phyloP scores from a whole-genome alignment of 2,329 filamentous ascomycete species.

The Aspergillus uvarum region DNA sequence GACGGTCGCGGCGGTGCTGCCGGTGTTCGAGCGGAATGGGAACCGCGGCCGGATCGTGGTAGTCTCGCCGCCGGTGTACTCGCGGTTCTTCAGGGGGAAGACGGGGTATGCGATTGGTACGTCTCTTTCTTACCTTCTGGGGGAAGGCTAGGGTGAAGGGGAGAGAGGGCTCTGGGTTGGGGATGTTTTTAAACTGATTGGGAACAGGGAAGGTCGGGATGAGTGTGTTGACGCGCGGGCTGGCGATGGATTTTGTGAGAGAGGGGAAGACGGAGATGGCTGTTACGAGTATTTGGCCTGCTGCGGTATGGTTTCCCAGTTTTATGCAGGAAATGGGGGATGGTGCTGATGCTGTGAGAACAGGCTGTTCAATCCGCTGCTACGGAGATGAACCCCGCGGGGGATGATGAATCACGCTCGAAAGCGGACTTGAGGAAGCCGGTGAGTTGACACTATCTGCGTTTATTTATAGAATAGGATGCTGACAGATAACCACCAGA shows the following conservation, averaged over 20 bases:
- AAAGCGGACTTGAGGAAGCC: constrained; percentile 63
- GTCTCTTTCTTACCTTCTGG: not conserved
- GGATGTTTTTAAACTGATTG: not conserved
- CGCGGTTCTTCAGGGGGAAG: constrained; percentile 80
- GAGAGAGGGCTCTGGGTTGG: not conserved
- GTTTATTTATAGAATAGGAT: not conserved
- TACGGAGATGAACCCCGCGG: constrained; percentile 55
- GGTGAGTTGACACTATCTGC: constrained; percentile 23
- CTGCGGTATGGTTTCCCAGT: constrained; percentile 54
- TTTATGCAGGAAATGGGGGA: not conserved
- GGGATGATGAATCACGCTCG: constrained; percentile 43
- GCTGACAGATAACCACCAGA: constrained; percentile 32
- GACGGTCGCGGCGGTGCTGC: constrained; percentile 66
- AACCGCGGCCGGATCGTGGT: constrained; percentile 69
- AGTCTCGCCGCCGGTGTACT: constrained; percentile 82
- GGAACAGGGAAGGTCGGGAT: constrained; percentile 69
- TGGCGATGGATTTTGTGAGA: constrained; percentile 77
- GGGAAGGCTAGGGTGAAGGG: not conserved
- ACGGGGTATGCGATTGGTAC: constrained; percentile 71
- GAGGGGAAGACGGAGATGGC: constrained; percentile 68
- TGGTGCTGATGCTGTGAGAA: not conserved
- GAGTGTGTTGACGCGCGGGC: constrained; percentile 75
- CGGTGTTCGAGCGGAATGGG: constrained; percentile 58
- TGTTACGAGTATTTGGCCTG: constrained; percentile 80
- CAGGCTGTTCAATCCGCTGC: constrained; percentile 72